Conservation (phyloP, 306 rosid species). For the Fragaria vesca region DNA sequence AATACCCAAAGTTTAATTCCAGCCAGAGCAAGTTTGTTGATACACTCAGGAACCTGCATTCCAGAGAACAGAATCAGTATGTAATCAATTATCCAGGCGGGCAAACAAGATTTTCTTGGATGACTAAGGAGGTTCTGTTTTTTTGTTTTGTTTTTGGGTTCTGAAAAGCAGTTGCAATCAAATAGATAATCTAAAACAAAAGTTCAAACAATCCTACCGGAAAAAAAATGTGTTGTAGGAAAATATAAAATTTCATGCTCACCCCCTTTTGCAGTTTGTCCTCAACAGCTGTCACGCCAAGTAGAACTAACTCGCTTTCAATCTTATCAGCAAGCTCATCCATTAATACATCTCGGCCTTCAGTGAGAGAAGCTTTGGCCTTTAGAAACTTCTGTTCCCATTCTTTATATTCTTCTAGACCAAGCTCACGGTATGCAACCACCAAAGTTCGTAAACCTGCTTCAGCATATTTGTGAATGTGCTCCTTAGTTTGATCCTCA, state of each 20-base stretch:
- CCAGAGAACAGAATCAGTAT: constrained; percentile 25
- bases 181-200: background rate
- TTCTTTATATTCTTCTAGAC: constrained; percentile 50
- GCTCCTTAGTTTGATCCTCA: constrained; percentile 68
- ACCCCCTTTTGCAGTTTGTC: constrained; percentile 90
- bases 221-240: background rate
- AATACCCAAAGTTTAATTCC: constrained; percentile 90
- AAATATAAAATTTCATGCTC: constrained; percentile 12
- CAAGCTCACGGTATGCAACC: constrained; percentile 59
- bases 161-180: constrained; percentile 8
- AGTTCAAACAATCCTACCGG: background rate
- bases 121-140: background rate
- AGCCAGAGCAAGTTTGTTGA: constrained; percentile 61
- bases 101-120: constrained; percentile 2
- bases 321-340: constrained; percentile 63
- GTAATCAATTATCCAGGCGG: constrained; percentile 21
- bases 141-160: background rate
- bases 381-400: constrained; percentile 64
- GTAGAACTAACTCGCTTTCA: constrained; percentile 68
- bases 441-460: constrained; percentile 89
- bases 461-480: constrained; percentile 68
- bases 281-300: constrained; percentile 92
- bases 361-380: constrained; percentile 61
- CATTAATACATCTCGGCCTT: constrained; percentile 49
- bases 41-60: constrained; percentile 85